Base-by-base conservation (phyloP, 345 rosid genomes). In the Stellera chamaejasme region DNA sequence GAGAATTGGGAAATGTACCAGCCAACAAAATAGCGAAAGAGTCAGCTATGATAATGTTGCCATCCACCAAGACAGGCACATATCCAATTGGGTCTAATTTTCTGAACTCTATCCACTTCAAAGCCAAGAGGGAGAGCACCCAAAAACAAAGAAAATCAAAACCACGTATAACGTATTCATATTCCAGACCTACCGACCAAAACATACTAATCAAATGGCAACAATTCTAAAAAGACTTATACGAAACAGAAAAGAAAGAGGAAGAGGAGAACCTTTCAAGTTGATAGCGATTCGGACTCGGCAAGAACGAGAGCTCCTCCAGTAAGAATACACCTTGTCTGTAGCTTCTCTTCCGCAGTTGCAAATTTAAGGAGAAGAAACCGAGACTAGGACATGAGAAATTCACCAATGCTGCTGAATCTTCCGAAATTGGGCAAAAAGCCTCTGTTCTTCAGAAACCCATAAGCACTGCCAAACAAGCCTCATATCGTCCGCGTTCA, bases 401-500 rank as follows among this genome's bases (percentile, higher is more conserved):
- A 2, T 39, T 57, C 73, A 81, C 96, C 90, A 60, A 91, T 79
- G 67, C 64, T 77, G 55, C 68, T 72, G 70, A 82, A 83, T 66
- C 82, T 85, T 62, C 87, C 95, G 53, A 88, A 91, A 78, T 55
- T 79, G 50, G 96, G 81, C 59, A 91, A 59, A 55, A 91, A 62
- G 6, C 81, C 85, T 64, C 82, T 77, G 50, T 68, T 81, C 65
- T 77, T 76, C 45, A 91, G 90, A 61, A 80, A 80, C 11, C 63
- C 74, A 45, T 85, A 91, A 19, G 96, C 86, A 66, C 66, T 72
- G 32, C 77, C 80, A n/a, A 10, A 85, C 97, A 52, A 90, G 97
- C 58, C 75, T 82, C 94, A 90, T 81, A 66, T 90, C 89, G 64
- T 90, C 97, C 11, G 97, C 96, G 63, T 83, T 87, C 77, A 87